Evolutionary conservation across 352 stramenopile species (phyloP).

Genomic region (Elongisporangium anandrum): DNA sequence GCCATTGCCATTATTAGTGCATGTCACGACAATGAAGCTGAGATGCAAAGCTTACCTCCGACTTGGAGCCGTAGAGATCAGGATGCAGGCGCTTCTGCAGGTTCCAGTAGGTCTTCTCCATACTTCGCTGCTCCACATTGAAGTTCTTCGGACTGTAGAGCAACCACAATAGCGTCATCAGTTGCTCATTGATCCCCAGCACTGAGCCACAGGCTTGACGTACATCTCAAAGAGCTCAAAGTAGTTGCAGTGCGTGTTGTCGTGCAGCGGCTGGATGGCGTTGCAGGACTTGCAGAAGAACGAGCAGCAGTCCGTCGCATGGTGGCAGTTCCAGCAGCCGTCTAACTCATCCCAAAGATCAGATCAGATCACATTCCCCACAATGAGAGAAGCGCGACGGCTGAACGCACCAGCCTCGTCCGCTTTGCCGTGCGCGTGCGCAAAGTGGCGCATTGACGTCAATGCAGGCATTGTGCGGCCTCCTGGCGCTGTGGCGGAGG

Average conservation of each 20-base stretch:
- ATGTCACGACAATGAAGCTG: not conserved
- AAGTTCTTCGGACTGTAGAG: constrained; percentile 67
- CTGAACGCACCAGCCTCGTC: constrained; percentile 4
- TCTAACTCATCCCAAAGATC: constrained; percentile 6
- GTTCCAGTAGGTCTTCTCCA: constrained; percentile 87
- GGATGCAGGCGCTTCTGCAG: constrained; percentile 83
- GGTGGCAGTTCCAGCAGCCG: constrained; percentile 81
- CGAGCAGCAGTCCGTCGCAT: constrained; percentile 73
- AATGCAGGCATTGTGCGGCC: not conserved
- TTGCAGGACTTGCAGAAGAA: constrained; percentile 83
- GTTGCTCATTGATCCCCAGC: not conserved
- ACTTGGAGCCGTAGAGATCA: constrained; percentile 84
- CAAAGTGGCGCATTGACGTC: constrained; percentile 11
- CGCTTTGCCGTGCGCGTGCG: constrained; percentile 19
- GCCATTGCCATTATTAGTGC: not conserved
- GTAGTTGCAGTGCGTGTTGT: constrained; percentile 69
- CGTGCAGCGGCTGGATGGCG: constrained; percentile 66
- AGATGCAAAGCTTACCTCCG: no score
- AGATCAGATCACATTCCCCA: not conserved
- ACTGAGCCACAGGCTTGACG: no score
- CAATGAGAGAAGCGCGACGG: not conserved
- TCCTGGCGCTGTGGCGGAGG: not conserved
- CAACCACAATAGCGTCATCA: constrained; percentile 6
- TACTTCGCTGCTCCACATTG: constrained; percentile 69
- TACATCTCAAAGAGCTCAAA: constrained; percentile 87